Evolutionary conservation across 441 rosid genomes (phyloP).

Genomic region (Gossypium lobatum): DNA sequence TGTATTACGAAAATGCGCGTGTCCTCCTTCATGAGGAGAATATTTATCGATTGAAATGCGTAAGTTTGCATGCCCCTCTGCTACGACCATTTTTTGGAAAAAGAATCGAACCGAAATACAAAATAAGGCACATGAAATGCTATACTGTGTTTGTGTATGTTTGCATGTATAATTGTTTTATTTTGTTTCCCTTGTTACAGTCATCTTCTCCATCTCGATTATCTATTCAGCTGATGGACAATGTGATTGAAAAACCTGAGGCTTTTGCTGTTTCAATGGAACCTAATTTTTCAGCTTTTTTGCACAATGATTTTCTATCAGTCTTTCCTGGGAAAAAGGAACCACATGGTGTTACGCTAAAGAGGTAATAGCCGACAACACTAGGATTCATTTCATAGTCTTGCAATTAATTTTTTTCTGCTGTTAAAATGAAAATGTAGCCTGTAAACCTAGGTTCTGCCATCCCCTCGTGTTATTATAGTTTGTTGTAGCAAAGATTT

Average conservation of each 20-base stretch:
- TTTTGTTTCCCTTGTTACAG: slow-evolving; percentile 37
- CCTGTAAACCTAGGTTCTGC: neutral
- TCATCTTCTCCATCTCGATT: slow-evolving; percentile 51
- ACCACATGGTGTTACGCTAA: slow-evolving; percentile 49
- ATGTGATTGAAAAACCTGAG: slow-evolving; percentile 76
- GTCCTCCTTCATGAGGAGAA: slow-evolving; percentile 87
- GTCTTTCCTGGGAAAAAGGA: slow-evolving; percentile 62
- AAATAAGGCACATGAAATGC: neutral
- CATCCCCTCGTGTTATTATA: neutral
- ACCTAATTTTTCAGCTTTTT: slow-evolving; percentile 73
- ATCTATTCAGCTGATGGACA: slow-evolving; percentile 89
- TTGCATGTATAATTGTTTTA: neutral
- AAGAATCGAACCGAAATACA: neutral
- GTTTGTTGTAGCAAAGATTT: neutral
- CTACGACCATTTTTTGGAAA: neutral
- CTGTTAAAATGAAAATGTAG: neutral
- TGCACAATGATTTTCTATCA: slow-evolving; percentile 76
- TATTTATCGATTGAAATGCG: slow-evolving; percentile 83
- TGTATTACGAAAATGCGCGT: slow-evolving; percentile 77
- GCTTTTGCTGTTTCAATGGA: slow-evolving; percentile 83
- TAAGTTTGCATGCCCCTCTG: slow-evolving; percentile 30
- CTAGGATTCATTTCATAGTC: neutral
- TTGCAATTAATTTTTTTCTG: neutral
- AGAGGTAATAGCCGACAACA: slow-evolving; percentile 40
- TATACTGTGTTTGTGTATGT: neutral